Conservation (phyloP, 352 stramenopile genomes). For the Phytophthora rubi region DNA sequence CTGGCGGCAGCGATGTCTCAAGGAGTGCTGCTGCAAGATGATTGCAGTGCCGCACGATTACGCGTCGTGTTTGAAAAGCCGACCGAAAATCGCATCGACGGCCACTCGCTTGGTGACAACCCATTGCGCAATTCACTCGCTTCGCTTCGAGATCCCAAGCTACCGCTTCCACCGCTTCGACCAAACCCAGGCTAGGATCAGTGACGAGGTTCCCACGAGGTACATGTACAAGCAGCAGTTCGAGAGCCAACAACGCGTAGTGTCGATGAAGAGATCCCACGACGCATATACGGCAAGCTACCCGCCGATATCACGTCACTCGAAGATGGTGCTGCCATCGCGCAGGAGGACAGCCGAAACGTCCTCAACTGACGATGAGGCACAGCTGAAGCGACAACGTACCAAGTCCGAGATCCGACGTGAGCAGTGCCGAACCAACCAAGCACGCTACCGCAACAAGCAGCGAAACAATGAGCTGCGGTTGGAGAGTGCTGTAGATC, state of each 20-base stretch:
- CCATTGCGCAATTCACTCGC: not conserved
- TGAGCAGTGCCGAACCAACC: conserved; percentile 24
- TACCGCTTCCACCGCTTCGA: not conserved
- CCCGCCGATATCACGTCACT: not conserved
- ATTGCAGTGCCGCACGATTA: conserved; percentile 2
- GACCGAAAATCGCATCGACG: not conserved
- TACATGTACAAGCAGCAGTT: not conserved
- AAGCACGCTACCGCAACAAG: conserved; percentile 26
- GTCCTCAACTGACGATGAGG: not conserved
- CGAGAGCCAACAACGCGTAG: not conserved
- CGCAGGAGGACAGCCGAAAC: not conserved
- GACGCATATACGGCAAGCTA: not conserved
- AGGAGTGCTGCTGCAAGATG: not conserved
- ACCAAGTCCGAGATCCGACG: conserved; percentile 1
- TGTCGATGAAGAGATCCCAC: not conserved
- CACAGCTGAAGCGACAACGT: not conserved
- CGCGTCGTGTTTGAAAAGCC: not conserved
- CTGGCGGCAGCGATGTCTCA: not conserved
- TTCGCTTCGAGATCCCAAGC: not conserved
- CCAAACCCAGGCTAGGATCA: not conserved
- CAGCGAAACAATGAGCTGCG: conserved; percentile 6
- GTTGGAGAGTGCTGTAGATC: conserved; percentile 6
- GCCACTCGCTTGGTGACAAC: not conserved
- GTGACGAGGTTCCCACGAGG: not conserved
- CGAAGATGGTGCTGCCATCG: not conserved